Conservation (phyloP, 805 yeast species). For the Wickerhamomyces strasburgensis region DNA sequence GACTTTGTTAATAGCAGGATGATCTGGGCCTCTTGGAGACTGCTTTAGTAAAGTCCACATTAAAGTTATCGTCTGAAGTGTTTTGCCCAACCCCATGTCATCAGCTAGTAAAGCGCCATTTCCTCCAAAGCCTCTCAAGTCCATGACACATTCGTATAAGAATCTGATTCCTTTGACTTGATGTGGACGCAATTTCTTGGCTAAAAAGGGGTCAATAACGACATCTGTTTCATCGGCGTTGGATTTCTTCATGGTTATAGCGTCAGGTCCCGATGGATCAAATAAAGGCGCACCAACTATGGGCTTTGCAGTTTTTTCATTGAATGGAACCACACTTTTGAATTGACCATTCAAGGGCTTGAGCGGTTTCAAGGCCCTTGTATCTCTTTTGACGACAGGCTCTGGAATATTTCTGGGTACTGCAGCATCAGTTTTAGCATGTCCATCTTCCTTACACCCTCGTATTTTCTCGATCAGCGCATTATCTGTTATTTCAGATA, state of each 20-base stretch:
- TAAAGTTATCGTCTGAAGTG: conserved; percentile 77
- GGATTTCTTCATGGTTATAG: conserved; percentile 38
- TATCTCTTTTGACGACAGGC: conserved; percentile 8
- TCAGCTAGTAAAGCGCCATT: conserved; percentile 86
- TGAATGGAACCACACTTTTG: conserved; percentile 20
- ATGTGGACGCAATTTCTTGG: conserved; percentile 64
- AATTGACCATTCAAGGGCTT: conserved; percentile 21
- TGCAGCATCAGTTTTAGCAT: background rate
- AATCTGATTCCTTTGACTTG: conserved; percentile 82
- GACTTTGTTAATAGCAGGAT: conserved; percentile 47
- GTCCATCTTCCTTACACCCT: conserved; percentile 9
- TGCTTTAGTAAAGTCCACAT: conserved; percentile 77
- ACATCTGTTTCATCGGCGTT: conserved; percentile 35
- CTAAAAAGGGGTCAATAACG: conserved; percentile 55
- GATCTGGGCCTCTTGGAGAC: conserved; percentile 41
- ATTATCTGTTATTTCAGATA: conserved; percentile 34
- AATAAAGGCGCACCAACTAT: conserved; percentile 31
- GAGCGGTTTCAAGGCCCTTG: too few species aligned
- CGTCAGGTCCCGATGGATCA: conserved; percentile 31
- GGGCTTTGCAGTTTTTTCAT: conserved; percentile 12
- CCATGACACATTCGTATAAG: conserved; percentile 79
- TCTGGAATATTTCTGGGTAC: background rate
- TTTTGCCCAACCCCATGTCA: conserved; percentile 95
- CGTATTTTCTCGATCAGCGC: conserved; percentile 20
- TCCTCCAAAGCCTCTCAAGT: conserved; percentile 44